Conservation (phyloP, 2,329 filamentous ascomycete genomes). For the Fusarium sp. region DNA sequence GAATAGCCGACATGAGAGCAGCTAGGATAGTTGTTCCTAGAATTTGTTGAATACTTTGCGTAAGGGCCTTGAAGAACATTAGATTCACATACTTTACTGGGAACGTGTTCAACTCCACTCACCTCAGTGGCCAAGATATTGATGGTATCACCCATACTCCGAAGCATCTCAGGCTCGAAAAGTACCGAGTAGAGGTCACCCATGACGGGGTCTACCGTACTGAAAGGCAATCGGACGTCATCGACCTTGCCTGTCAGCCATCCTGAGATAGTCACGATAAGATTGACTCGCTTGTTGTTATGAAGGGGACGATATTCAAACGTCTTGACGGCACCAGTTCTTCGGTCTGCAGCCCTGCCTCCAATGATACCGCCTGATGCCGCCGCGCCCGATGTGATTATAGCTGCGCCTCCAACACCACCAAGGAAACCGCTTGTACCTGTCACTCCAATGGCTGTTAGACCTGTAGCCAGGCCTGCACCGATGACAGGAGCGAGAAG, state of each 20-base stretch:
- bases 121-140: slow-evolving; percentile 98
- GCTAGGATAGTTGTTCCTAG: slow-evolving; percentile 90
- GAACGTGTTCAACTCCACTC: slow-evolving; percentile 52
- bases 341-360: slow-evolving; percentile 83
- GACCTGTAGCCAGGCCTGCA: slow-evolving; percentile 91
- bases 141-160: slow-evolving; percentile 97
- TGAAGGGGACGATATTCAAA: slow-evolving; percentile 97
- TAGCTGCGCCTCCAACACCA: slow-evolving; percentile 89
- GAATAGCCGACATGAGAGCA: slow-evolving; percentile 90
- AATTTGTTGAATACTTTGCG: slow-evolving; percentile 95
- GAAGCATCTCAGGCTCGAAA: slow-evolving; percentile 98
- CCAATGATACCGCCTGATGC: slow-evolving; percentile 90
- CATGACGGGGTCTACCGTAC: slow-evolving; percentile 97
- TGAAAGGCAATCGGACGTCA: slow-evolving; percentile 94
- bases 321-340: slow-evolving; percentile 92
- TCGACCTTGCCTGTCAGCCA: slow-evolving; percentile 99
- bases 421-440: slow-evolving; percentile 91
- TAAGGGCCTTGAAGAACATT: slow-evolving; percentile 76
- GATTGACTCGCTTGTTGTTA: slow-evolving; percentile 97
- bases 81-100: background rate
- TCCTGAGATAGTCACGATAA: slow-evolving; percentile 94
- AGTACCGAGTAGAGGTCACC: slow-evolving; percentile 96
- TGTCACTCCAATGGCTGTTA: slow-evolving; percentile 92
- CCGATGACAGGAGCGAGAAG: slow-evolving; percentile 94
- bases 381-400: slow-evolving; percentile 92